Base-by-base conservation (phyloP, 164 flowering plant species). In the Echeveria elegans region DNA sequence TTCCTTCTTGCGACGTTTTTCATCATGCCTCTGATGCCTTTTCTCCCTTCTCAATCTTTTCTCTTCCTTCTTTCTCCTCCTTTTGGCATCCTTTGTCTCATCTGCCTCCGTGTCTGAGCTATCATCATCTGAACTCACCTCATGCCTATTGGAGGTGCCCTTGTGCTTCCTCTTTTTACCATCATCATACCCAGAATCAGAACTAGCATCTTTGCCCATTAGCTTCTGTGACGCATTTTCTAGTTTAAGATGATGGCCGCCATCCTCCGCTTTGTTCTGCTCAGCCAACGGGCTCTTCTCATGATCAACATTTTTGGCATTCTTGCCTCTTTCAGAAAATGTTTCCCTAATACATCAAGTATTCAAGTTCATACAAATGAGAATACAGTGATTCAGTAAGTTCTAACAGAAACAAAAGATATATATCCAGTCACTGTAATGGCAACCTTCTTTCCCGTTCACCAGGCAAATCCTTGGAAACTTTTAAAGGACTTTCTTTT, bases 11-110 rank as follows among this genome's bases (percentile, higher is more conserved):
- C 72, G 78, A 9, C 76, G 75, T 52, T 81, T 67, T 65, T 78
- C 82, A 52, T 78, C 80, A 32, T 79, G 77, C 18, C 78, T 72
- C 10, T 73, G 71, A 36, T 78, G 81, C 67, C 69, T 75, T 70
- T 85, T 83, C 74, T 87, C 92, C 71, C 80, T 87, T 12, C 85
- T 69, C 70, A 71, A 38, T 69, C 72, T 80, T 67, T 77, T 83
- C 69, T 84, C 87, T 65, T 85, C 89, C 69, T 73, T 82, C 72
- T 63, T 79, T 73, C 83, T 85, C 73, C 77, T 82, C 73, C 81
- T 43, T 16, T 16, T 87, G 30, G 81, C 82, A 71, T 83, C 88
- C 71, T 80, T 83, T 70, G 81, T 80, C 2, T 73, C 81, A 43
- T 83, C 85, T 32, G 63, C 32, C 64, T 83, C 77, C 68, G 86